A percentile compares a stretch with the other conserved stretches of the same genome.
Conservation (phyloP, 768 basidiomycete species). For the Tubosaeta brunneosetosa region DNA sequence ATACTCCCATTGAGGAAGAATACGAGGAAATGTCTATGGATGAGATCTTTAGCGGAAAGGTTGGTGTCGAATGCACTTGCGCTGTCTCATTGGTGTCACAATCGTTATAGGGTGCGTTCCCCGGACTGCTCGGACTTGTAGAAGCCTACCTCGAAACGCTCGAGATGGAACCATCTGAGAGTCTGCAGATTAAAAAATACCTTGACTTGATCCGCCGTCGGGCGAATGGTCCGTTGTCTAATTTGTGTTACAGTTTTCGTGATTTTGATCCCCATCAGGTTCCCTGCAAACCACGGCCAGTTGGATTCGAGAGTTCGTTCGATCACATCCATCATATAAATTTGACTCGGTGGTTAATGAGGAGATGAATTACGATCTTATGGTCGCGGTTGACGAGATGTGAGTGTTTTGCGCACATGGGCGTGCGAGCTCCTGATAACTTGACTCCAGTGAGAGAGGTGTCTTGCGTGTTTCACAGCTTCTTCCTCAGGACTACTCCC, state of each 20-base stretch:
- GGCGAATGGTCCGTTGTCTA: constrained; percentile 61
- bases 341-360: constrained; percentile 88
- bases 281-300: constrained; percentile 80
- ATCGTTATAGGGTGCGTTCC: constrained; percentile 56
- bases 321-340: constrained; percentile 86
- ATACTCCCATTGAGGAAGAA: constrained; percentile 66
- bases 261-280: constrained; percentile 40
- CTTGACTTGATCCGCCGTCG: constrained; percentile 73
- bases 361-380: constrained; percentile 91
- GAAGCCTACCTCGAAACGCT: constrained; percentile 82
- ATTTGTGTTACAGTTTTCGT: not conserved
- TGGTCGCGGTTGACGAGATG: constrained; percentile 89
- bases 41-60: constrained; percentile 95
- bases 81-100: not conserved
- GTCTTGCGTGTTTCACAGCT: constrained; percentile 54
- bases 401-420: constrained; percentile 38
- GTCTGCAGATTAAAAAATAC: constrained; percentile 66
- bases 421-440: not conserved
- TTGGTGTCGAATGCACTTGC: constrained; percentile 25
- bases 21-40: constrained; percentile 90
- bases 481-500: constrained; percentile 57
- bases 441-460: constrained; percentile 59
- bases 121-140: constrained; percentile 77
- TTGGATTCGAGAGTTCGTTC: constrained; percentile 92
- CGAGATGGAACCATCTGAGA: constrained; percentile 62